phyloP scores from a whole-genome alignment of 176 grass and related monocot species.

The Aegilops sharonensis region DNA sequence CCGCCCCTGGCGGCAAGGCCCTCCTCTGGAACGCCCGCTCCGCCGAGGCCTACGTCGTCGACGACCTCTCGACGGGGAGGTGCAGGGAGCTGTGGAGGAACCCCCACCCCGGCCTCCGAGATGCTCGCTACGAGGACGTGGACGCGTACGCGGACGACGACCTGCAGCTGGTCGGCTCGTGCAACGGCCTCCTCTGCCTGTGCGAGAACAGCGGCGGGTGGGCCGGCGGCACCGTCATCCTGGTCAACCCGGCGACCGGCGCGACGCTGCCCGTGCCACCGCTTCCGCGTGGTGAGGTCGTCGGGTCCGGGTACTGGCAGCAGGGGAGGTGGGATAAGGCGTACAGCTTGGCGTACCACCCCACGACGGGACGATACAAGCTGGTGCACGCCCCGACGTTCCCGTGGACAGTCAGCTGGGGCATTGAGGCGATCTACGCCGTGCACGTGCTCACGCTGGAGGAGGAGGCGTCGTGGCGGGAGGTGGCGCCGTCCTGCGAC shows the following conservation, averaged over 20 bases:
- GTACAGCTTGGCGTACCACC: not conserved
- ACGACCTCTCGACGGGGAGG: not conserved
- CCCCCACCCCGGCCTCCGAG: too few species aligned
- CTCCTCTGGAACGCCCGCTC: not conserved
- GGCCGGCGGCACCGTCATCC: not conserved
- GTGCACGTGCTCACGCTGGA: not conserved
- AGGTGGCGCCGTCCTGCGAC: not conserved
- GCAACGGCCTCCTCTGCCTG: not conserved
- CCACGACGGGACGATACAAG: not conserved
- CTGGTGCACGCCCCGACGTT: not conserved
- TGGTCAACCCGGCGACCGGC: not conserved
- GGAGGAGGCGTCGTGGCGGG: not conserved
- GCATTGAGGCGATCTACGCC: not conserved
- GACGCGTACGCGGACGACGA: not conserved
- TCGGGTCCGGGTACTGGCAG: not conserved
- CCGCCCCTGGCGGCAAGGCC: not conserved
- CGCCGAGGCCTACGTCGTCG: not conserved
- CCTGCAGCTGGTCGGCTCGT: not conserved
- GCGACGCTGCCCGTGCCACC: not conserved
- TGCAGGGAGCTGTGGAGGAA: not conserved
- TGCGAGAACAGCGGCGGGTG: not conserved
- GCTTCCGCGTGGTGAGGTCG: not conserved
- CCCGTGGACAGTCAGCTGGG: not conserved
- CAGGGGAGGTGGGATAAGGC: not conserved
- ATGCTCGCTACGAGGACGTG: too few species aligned